phyloP scores from a whole-genome alignment of 441 rosid species.

The Caryocar brasiliense region DNA sequence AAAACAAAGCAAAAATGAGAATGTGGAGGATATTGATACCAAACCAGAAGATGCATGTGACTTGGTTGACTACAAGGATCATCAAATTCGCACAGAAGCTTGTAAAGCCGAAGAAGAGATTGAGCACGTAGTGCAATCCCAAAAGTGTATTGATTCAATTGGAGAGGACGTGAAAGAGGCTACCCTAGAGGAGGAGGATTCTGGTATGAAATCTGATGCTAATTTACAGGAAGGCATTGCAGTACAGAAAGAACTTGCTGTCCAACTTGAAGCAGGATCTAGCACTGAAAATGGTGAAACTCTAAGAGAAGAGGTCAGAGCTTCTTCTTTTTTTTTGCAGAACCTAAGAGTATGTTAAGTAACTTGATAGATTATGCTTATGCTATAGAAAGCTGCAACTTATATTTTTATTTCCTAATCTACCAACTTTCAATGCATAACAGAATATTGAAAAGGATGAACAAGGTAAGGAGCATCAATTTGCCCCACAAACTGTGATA shows the following conservation, averaged over 20 bases:
- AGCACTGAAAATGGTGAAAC: background rate
- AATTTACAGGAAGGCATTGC: slow-evolving; percentile 11
- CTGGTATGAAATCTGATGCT: slow-evolving; percentile 1
- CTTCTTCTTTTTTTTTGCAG: background rate
- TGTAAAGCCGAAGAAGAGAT: background rate
- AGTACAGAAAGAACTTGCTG: slow-evolving; percentile 7
- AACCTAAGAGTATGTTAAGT: background rate
- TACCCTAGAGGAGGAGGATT: slow-evolving; percentile 5
- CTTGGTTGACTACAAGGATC: slow-evolving; percentile 1
- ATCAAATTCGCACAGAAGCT: slow-evolving; percentile 8
- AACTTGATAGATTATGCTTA: no score
- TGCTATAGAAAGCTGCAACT: no score
- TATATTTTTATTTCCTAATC: background rate
- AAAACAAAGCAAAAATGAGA: no score
- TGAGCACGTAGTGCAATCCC: no score
- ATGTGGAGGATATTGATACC: no score
- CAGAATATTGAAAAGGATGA: slow-evolving; percentile 13
- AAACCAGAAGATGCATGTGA: background rate
- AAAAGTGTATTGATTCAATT: background rate
- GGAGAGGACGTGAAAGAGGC: slow-evolving; percentile 4
- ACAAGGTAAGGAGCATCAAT: slow-evolving; percentile 11
- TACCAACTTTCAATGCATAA: slow-evolving; percentile 12
- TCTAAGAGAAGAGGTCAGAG: slow-evolving; percentile 5
- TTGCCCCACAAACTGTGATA: slow-evolving; percentile 7
- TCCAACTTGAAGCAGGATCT: slow-evolving; percentile 3